phyloP scores from a whole-genome alignment of 345 rosid genomes.

The Eucalyptus erythrocorys region DNA sequence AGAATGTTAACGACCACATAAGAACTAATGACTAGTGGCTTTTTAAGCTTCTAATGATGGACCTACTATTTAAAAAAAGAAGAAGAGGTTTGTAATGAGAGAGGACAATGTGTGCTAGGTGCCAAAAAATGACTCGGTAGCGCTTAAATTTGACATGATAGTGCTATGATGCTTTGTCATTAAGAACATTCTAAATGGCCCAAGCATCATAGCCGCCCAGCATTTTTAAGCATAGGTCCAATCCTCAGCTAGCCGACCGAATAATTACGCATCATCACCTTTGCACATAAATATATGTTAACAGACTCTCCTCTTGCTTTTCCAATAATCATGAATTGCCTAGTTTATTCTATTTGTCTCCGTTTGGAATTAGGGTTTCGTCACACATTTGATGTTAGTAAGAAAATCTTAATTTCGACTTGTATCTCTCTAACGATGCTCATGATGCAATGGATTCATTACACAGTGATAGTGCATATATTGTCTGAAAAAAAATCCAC shows the following conservation, averaged over 20 bases:
- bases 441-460: neutral
- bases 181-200: neutral
- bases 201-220: neutral
- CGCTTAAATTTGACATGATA: neutral
- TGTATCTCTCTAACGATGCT: neutral
- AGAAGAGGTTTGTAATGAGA: neutral
- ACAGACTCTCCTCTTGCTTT: neutral
- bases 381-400: neutral
- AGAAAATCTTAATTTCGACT: neutral
- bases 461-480: neutral
- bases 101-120: neutral
- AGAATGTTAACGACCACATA: neutral
- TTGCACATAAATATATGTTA: neutral
- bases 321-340: neutral
- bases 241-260: neutral
- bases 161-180: neutral
- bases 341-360: neutral
- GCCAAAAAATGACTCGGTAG: neutral
- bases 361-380: neutral
- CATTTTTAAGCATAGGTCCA: neutral
- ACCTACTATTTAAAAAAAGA: neutral
- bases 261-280: neutral
- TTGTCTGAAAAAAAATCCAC: neutral
- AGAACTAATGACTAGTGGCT: neutral
- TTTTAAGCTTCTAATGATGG: neutral